Base-by-base conservation (phyloP, 106 monocot species). In the Triglochin maritima region DNA sequence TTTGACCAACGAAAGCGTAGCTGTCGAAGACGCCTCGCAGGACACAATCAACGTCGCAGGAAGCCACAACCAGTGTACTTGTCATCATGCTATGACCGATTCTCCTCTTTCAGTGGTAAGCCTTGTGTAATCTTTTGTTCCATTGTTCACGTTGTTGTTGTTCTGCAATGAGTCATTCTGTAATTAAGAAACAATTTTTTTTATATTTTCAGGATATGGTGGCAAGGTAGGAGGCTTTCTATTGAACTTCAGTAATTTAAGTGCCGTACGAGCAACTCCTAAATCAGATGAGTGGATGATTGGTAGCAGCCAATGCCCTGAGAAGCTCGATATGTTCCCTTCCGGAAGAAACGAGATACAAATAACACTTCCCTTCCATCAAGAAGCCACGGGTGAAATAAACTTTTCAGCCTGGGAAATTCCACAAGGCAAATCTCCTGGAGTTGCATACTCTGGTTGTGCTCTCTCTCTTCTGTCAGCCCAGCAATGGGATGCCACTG, bases 391-490 rank as follows among this genome's bases (percentile, higher is more conserved):
- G 0, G 60, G 65, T 3, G 62, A 50, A 43, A 15, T 60, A 6
- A 47, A 64, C 50, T 76, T 70, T 59, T 49, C 87, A 13, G 13
- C 50, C 41, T 66, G 57, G 1, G 74, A 85, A 65, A 17, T 73
- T 47, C 74, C 77, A 57, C 72, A 76, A 3, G 67, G 76, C 4
- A 84, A 85, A 66, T 63, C 77, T 50, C 61, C 84, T 42, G 81
- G 80, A 69, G 81, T 72, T 77, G 47, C 86, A 1, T 84, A 93
- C 74, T 89, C 89, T 66, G 79, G 76, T 82, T 86, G 93, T 93
- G 93, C 93, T 93, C 89, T 93, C 93, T 93, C 93, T 93, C 93
- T 93, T 93, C 93, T 93, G 93, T 93, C 93, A 93, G 86, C 59
- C 81, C 83, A 89, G 72, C 83, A 79, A 66, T 88, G 84, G 75